A percentile compares a stretch with the other conserved stretches of the same genome.
These are phyloP conservation scores for Porphyrellus cyaneotinctus DNA, from an alignment of 768 basidiomycete genomes.

Conservation along the genomic window DNA sequence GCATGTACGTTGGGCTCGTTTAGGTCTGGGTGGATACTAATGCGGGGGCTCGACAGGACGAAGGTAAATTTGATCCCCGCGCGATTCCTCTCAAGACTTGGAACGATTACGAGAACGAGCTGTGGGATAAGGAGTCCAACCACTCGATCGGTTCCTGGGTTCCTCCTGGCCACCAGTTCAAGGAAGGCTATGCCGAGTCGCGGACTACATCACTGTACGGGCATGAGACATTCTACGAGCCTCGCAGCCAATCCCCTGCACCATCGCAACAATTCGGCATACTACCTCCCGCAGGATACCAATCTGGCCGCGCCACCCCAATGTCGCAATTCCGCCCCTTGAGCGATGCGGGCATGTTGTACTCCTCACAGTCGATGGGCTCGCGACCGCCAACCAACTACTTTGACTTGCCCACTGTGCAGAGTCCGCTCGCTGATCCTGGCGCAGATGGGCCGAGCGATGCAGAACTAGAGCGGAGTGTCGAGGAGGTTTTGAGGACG, in stretches of 20 bases:
- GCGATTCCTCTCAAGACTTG: constrained; percentile 94
- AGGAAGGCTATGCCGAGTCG: constrained; percentile 74
- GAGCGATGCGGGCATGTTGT: constrained; percentile 37
- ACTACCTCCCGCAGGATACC: constrained; percentile 61
- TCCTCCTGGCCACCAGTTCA: constrained; percentile 66
- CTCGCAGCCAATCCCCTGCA: constrained; percentile 66
- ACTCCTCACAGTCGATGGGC: constrained; percentile 60
- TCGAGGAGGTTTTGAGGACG: constrained; percentile 65
- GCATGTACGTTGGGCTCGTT: constrained; percentile 55
- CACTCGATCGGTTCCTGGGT: constrained; percentile 94
- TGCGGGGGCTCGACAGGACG: constrained; percentile 55
- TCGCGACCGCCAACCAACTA: constrained; percentile 76
- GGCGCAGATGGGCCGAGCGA: constrained; percentile 54
- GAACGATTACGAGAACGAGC: constrained; percentile 95
- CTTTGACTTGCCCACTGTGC: constrained; percentile 57
- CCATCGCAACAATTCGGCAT: constrained; percentile 58
- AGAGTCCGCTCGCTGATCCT: constrained; percentile 45
- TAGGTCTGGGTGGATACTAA: constrained; percentile 8
- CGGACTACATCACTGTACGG: constrained; percentile 80
- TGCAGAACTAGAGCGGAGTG: constrained; percentile 66
- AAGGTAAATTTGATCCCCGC: constrained; percentile 94
- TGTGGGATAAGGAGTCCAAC: constrained; percentile 97
- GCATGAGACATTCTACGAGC: constrained; percentile 84
- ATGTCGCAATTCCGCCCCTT: constrained; percentile 41
- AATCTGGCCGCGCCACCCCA: constrained; percentile 75